Base-by-base conservation (phyloP, 2,329 filamentous ascomycete species). In the Colletotrichum orchidophilum region DNA sequence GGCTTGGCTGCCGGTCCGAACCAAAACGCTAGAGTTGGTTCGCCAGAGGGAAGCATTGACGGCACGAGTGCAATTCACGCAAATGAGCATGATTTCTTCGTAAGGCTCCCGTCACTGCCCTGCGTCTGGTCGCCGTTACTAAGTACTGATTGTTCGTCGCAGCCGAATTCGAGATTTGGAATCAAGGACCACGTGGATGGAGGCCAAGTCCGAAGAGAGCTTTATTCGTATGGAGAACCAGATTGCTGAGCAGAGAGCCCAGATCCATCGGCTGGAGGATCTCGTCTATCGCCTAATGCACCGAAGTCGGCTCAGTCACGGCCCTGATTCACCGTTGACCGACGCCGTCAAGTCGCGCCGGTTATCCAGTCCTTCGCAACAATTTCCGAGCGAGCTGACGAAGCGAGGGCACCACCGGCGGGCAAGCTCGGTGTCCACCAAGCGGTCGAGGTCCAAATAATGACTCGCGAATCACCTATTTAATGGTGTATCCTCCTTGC, bases 401-500 rank as follows among this genome's bases (percentile, higher is more conserved):
- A 63, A 49, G 39, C 62, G 64, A 59, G 35, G 73, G 35, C 31
- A 63, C 35, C 52, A 59, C 27, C 39, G 64, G n/a, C 60, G 68
- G 12, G 42, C 31, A 13, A 66, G 57, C 12, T 62, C 35, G 11
- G n/a, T 46, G 15, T 53, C 53, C 21, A 21, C 24, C n/a, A 57
- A 39, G 21, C 60, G 73, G 11, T 71, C 73, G 13, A 66, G 55
- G n/a, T 73, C 71, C 13, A 72, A 54, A 49, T 73, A 53, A 66
- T 5, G 54, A 35, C 11, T 13, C n/a, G 42, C 21, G 33, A 24
- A 46, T 11, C 64, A 58, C 72, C 71, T 72, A 78, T 68, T 77
- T 81, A n/a, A 88, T 79, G 31, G 77, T 80, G 75, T 90, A 90
- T 1, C 87, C 89, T 21, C 83, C 82, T 29, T 80, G 77, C 79